phyloP scores from a whole-genome alignment of 306 rosid species.

The Malus orientalis region DNA sequence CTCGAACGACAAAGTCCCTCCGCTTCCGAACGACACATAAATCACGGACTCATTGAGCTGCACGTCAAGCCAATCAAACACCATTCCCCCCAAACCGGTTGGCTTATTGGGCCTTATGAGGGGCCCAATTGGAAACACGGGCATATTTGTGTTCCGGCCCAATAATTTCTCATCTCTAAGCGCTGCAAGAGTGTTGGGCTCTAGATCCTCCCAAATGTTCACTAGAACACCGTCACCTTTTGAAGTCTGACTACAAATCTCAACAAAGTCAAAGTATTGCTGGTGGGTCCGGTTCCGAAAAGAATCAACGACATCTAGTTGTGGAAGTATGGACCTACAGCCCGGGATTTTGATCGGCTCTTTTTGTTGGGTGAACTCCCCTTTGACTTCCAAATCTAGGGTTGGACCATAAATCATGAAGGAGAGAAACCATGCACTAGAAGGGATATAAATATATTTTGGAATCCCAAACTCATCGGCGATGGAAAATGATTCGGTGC shows the following conservation, averaged over 20 bases:
- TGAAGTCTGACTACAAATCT: neutral
- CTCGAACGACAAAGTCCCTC: constrained; percentile 38
- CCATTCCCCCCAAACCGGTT: neutral
- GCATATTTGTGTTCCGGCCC: constrained; percentile 8
- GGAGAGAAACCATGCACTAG: constrained; percentile 43
- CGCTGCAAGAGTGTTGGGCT: constrained; percentile 6
- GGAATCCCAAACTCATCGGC: constrained; percentile 43
- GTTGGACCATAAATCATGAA: constrained; percentile 14
- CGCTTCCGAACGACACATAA: constrained; percentile 60
- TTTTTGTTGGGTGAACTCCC: constrained; percentile 22
- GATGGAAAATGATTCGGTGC: constrained; percentile 26
- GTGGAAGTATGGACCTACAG: constrained; percentile 22
- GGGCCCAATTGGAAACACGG: constrained; percentile 41
- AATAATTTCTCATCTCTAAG: constrained; percentile 10
- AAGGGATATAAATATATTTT: constrained; percentile 24
- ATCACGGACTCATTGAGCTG: constrained; percentile 41
- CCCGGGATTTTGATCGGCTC: constrained; percentile 29
- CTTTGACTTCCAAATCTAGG: constrained; percentile 19
- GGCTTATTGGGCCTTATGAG: neutral
- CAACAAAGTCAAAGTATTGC: constrained; percentile 7
- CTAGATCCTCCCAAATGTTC: constrained; percentile 52
- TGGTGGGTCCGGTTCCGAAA: constrained; percentile 12
- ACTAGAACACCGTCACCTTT: constrained; percentile 36
- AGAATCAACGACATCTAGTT: constrained; percentile 22
- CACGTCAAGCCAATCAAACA: constrained; percentile 39